A percentile compares a stretch with the other conserved stretches of the same genome.
These are phyloP conservation scores for Aspergillus campestris DNA, from an alignment of 495 filamentous ascomycete genomes.

Conservation along the genomic window DNA sequence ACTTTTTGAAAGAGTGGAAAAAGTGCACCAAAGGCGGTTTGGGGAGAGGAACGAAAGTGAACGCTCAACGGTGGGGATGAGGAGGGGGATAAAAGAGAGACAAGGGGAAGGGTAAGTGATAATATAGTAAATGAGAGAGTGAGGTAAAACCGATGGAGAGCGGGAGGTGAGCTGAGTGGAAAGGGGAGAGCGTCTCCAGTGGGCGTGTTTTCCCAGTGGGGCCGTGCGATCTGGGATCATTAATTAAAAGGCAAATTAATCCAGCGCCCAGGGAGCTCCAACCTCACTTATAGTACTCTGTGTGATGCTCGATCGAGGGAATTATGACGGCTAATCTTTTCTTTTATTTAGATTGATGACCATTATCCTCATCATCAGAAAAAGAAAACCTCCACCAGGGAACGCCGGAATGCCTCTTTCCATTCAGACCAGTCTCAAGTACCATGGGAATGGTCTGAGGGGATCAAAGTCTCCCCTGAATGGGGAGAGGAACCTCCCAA, in stretches of 20 bases:
- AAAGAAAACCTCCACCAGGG: too few relatives aligned
- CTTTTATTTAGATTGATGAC: too few relatives aligned
- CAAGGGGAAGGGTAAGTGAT: constrained; percentile 18
- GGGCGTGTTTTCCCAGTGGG: constrained; percentile 13
- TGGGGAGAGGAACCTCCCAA: background rate
- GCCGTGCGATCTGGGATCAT: constrained; percentile 19
- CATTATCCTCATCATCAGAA: too few relatives aligned
- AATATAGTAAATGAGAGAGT: constrained; percentile 21
- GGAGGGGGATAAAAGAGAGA: constrained; percentile 13
- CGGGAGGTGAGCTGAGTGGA: constrained; percentile 12
- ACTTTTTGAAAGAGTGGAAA: constrained; percentile 32
- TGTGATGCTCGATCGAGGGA: background rate
- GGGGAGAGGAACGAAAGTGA: constrained; percentile 4
- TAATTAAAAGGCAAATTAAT: constrained; percentile 18
- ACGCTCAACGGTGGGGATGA: background rate
- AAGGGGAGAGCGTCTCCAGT: constrained; percentile 6
- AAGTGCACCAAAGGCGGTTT: constrained; percentile 14
- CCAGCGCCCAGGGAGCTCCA: constrained; percentile 1
- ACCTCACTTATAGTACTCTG: background rate
- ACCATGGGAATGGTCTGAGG: too few relatives aligned
- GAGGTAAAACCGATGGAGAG: constrained; percentile 1
- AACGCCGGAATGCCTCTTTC: too few relatives aligned
- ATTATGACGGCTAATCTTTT: too few relatives aligned
- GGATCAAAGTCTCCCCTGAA: background rate
- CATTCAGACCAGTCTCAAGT: too few relatives aligned